Evolutionary conservation across 2,329 filamentous ascomycete species (phyloP), one percentile per base, ranked within the genome.

Genomic region (Elsinoe necatrix): DNA sequence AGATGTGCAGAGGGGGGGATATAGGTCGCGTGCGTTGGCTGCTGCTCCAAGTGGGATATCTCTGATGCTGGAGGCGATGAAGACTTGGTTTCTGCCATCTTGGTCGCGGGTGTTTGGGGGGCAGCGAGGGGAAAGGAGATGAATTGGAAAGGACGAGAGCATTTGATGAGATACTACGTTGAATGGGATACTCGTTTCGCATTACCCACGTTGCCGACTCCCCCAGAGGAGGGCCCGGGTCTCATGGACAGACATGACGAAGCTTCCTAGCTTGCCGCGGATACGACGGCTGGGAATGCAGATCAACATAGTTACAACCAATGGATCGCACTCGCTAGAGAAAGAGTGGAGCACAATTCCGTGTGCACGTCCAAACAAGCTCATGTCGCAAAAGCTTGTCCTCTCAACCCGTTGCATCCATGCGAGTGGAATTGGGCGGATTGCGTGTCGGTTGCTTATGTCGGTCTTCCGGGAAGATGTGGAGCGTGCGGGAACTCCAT

Each of bases 1-100:
- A 78, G 67, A 42, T 66, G 62, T 20, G 68, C 69, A 9, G 61
- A 61, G 18, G 64, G 59, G 2, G 58, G 59, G 56, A 66, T 63
- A 34, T 66, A 63, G 16, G 65, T 67, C 7, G 61, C 61, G 42
- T 61, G 58, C 8, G 62, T 63, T n/a, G 60, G 59, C 34, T 37
- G 23, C 16, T 41, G 50, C 23, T 54, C 31, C 20, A 54, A 31
- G 11, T 34, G 25, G 6, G 45, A 50, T 12, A 21, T 21, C 23
- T 20, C 25, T 2, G 16, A 31, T n/a, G 27, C 23, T 12, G 41
- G 41, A 25, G 41, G 41, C 20, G 41, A 45, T 3, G 8, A 14
- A 25, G 41, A 27, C 23, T 45, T 45, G 9, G 41, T 45, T n/a
- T 21, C 12, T 25, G 41, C 14, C 21, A 25, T 25, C 18, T 12